phyloP scores from a whole-genome alignment of 2,329 filamentous ascomycete species.

The Alternaria brassicae region DNA sequence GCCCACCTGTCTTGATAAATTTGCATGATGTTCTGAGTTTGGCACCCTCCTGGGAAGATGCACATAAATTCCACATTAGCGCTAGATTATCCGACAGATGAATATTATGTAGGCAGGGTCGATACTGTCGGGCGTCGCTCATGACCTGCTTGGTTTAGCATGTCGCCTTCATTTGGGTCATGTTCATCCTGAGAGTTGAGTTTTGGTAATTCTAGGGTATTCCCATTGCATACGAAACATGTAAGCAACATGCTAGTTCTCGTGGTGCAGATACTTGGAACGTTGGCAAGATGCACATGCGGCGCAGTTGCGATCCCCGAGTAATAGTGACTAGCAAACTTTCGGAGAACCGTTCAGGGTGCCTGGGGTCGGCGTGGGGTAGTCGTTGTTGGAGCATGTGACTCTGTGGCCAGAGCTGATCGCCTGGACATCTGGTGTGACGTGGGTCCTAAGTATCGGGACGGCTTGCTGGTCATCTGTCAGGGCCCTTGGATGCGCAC shows the following conservation, averaged over 20 bases:
- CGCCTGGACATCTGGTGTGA: constrained; percentile 11
- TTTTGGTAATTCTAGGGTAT: neutral
- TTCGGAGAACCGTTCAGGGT: neutral
- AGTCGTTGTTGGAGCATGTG: neutral
- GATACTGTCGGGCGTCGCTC: neutral
- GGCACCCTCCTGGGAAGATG: neutral
- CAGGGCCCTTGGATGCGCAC: neutral
- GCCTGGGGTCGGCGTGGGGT: neutral
- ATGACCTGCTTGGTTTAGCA: neutral
- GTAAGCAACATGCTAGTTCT: neutral
- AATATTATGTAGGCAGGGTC: neutral
- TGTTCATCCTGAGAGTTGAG: neutral
- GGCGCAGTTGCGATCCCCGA: neutral
- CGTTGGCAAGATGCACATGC: neutral
- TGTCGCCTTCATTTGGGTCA: neutral
- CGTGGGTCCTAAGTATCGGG: constrained; percentile 3
- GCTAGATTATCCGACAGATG: neutral
- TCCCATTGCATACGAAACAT: neutral
- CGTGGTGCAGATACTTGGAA: neutral
- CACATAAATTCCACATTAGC: neutral
- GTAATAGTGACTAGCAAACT: neutral
- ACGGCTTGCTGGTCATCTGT: constrained; percentile 8
- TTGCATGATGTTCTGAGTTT: neutral
- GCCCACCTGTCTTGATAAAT: neutral
- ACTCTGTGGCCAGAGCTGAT: neutral